A percentile compares a stretch with the other conserved stretches of the same genome.
Conservation (phyloP, 257 asterid genomes). For the Asclepias syriaca region DNA sequence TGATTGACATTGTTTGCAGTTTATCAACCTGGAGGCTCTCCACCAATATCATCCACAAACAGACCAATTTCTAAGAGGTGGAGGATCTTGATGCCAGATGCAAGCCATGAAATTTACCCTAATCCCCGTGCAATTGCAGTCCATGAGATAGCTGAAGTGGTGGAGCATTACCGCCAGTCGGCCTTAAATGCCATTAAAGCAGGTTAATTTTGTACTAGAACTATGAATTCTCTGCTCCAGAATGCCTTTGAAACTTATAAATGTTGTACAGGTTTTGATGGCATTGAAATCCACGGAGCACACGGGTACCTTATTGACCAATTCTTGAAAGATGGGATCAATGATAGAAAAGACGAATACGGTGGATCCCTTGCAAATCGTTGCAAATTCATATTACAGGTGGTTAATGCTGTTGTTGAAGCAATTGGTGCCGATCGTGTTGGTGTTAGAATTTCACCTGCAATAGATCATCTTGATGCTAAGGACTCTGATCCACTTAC, state of each 20-base stretch:
- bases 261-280: slow-evolving; percentile 63
- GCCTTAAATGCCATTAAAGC: slow-evolving; percentile 95
- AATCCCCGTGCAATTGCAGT: slow-evolving; percentile 53
- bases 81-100: slow-evolving; percentile 87
- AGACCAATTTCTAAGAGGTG: slow-evolving; percentile 89
- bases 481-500: slow-evolving; percentile 71
- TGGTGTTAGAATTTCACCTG: slow-evolving; percentile 85
- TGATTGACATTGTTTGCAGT: slow-evolving; percentile 28
- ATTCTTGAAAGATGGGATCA: slow-evolving; percentile 84
- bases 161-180: slow-evolving; percentile 63
- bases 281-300: slow-evolving; percentile 89
- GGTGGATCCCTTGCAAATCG: slow-evolving; percentile 83
- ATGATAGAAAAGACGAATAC: slow-evolving; percentile 66
- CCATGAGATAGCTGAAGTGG: slow-evolving; percentile 49
- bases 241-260: not conserved
- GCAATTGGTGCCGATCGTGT: slow-evolving; percentile 73
- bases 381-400: slow-evolving; percentile 57
- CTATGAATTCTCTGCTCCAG: not conserved
- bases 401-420: slow-evolving; percentile 54
- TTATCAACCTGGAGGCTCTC: slow-evolving; percentile 70
- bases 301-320: slow-evolving; percentile 95
- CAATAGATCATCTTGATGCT: slow-evolving; percentile 90
- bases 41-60: slow-evolving; percentile 75
- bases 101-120: slow-evolving; percentile 57
- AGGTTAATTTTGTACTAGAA: slow-evolving; percentile 30